Evolutionary conservation across 140 eudicot genomes (phyloP).

Genomic region (Ambrosia hybrid): DNA sequence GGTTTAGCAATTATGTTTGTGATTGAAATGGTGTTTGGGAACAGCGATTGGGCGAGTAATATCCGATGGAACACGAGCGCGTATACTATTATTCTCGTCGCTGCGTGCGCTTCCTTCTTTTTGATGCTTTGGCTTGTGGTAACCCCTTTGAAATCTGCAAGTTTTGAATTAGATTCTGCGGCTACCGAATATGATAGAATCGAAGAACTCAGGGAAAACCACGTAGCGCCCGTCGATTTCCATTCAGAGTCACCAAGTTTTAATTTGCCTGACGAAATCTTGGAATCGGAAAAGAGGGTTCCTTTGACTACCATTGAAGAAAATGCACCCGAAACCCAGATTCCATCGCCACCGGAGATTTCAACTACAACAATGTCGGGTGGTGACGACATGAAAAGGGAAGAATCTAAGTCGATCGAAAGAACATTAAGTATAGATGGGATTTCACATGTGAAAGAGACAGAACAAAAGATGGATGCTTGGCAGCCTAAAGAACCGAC

Average conservation of each 20-base stretch:
- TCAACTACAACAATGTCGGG: constrained; percentile 24
- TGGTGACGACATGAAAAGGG: constrained; percentile 36
- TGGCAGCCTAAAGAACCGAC: constrained; percentile 57
- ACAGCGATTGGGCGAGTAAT: constrained; percentile 79
- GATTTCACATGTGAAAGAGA: constrained; percentile 46
- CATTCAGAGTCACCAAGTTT: constrained; percentile 28
- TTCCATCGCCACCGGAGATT: constrained; percentile 38
- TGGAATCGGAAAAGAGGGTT: constrained; percentile 51
- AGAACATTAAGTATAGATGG: constrained; percentile 51
- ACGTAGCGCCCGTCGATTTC: constrained; percentile 35
- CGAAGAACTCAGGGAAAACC: constrained; percentile 32
- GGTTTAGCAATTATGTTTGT: constrained; percentile 56
- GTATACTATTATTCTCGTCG: constrained; percentile 49
- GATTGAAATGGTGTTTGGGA: constrained; percentile 81
- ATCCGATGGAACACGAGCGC: constrained; percentile 60
- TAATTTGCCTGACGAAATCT: constrained; percentile 48
- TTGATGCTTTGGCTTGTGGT: constrained; percentile 75
- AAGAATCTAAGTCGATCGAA: constrained; percentile 41
- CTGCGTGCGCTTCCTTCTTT: constrained; percentile 53
- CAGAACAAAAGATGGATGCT: constrained; percentile 42
- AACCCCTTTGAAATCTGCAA: constrained; percentile 74
- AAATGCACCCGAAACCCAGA: constrained; percentile 33
- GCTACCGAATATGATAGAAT: constrained; percentile 24
- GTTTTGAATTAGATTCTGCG: constrained; percentile 35
- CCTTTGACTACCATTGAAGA: constrained; percentile 52